These are phyloP conservation scores for Populus pruinosa DNA, from an alignment of 345 rosid species.

Conservation along the genomic window DNA sequence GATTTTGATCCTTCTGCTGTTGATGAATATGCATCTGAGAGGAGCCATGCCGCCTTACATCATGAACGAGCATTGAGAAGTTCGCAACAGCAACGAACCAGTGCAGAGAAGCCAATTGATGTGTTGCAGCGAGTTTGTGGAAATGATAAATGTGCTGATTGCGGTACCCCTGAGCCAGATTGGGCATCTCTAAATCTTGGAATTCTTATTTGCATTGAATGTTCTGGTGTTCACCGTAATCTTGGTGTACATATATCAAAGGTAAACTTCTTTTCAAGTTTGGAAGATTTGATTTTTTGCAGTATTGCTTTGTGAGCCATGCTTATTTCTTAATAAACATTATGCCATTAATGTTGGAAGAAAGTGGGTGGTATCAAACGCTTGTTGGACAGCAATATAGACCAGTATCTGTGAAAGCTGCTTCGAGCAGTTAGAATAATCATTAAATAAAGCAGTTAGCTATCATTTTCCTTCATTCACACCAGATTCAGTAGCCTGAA, in stretches of 20 bases:
- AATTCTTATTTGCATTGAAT: slow-evolving; percentile 95
- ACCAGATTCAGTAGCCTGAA: not conserved
- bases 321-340: not conserved
- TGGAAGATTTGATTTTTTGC: slow-evolving; percentile 1
- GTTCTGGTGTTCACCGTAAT: slow-evolving; percentile 99
- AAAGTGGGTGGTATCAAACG: not conserved
- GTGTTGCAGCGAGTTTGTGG: slow-evolving; percentile 73
- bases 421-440: not conserved
- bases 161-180: slow-evolving; percentile 97
- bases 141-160: slow-evolving; percentile 97
- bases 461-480: not conserved
- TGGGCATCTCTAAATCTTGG: slow-evolving; percentile 99
- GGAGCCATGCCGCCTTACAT: slow-evolving; percentile 49
- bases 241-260: slow-evolving; percentile 98
- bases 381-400: not conserved
- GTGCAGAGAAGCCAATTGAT: slow-evolving; percentile 87
- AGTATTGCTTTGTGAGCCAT: not conserved
- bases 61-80: slow-evolving; percentile 62
- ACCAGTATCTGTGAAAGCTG: not conserved
- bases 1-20: slow-evolving; percentile 79
- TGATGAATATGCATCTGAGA: slow-evolving; percentile 74
- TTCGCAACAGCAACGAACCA: slow-evolving; percentile 66
- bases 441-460: not conserved
- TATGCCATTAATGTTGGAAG: not conserved
- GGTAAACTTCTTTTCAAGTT: slow-evolving; percentile 38